These are phyloP conservation scores for Juglanconis oblonga DNA, from an alignment of 2,329 filamentous ascomycete species.

Conservation along the genomic window DNA sequence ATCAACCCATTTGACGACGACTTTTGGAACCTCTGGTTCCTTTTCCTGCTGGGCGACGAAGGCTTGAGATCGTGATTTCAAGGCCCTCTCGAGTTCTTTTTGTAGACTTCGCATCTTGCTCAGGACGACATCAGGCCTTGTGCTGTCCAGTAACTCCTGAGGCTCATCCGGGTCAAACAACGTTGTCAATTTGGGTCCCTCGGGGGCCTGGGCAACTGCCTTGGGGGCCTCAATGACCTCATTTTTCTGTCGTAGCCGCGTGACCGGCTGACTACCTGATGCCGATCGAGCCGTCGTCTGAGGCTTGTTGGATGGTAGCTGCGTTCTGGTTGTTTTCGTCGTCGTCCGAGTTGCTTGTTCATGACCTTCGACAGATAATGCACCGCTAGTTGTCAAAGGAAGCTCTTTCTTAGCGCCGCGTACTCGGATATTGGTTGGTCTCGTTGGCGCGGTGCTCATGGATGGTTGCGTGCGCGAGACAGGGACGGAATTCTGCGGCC, in stretches of 20 bases:
- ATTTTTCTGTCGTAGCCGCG: conserved; percentile 12
- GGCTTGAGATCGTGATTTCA: conserved; percentile 63
- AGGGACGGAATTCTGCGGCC: conserved; percentile 33
- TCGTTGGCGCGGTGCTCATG: conserved; percentile 29
- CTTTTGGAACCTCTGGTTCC: conserved; percentile 55
- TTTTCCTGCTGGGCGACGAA: conserved; percentile 54
- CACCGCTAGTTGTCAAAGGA: conserved; percentile 18
- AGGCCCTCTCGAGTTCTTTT: conserved; percentile 57
- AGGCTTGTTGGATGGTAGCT: conserved; percentile 16
- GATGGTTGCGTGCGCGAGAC: conserved; percentile 30
- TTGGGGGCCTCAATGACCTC: background rate
- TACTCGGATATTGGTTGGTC: conserved; percentile 24
- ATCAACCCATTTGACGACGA: conserved; percentile 80
- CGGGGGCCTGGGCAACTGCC: background rate
- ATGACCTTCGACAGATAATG: conserved; percentile 19
- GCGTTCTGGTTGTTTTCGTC: conserved; percentile 17
- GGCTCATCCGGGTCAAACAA: conserved; percentile 56
- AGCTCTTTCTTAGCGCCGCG: conserved; percentile 22
- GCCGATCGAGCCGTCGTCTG: conserved; percentile 8
- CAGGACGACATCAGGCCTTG: conserved; percentile 57
- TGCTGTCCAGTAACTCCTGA: conserved; percentile 47
- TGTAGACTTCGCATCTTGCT: conserved; percentile 55
- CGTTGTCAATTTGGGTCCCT: conserved; percentile 21
- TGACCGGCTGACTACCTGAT: background rate
- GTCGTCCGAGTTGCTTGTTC: conserved; percentile 25